Conservation (phyloP, 371 early-diverging fungal species). For the Nematocida sp. region DNA sequence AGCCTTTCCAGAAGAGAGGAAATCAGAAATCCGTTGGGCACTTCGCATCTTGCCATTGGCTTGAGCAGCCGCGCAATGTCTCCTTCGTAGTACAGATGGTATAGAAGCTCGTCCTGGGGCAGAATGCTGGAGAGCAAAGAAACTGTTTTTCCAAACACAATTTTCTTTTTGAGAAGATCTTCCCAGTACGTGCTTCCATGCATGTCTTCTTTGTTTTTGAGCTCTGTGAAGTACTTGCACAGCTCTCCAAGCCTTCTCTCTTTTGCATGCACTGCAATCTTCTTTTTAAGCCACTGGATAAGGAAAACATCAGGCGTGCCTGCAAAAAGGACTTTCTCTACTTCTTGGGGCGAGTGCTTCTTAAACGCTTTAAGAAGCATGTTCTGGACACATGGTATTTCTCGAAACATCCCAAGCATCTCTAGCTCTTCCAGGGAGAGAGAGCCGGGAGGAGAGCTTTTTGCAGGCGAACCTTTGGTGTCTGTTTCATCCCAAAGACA, state of each 20-base stretch:
- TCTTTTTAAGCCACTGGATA: slow-evolving; percentile 11
- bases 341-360: background rate
- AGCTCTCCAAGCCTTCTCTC: background rate
- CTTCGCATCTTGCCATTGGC: background rate
- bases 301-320: background rate
- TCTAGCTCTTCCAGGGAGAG: background rate
- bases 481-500: slow-evolving; percentile 13
- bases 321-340: background rate
- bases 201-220: slow-evolving; percentile 15
- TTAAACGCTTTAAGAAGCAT: slow-evolving; percentile 1
- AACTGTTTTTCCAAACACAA: slow-evolving; percentile 18
- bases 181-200: slow-evolving; percentile 22
- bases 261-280: slow-evolving; percentile 10
- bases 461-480: background rate
- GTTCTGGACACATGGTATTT: slow-evolving; percentile 21
- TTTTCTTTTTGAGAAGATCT: slow-evolving; percentile 9
- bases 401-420: slow-evolving; percentile 27
- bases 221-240: background rate
- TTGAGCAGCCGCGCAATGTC: slow-evolving; percentile 19
- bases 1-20: slow-evolving; percentile 22
- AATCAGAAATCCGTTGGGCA: background rate
- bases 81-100: slow-evolving; percentile 19
- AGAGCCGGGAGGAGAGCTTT: background rate
- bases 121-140: background rate
- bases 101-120: slow-evolving; percentile 5